phyloP scores from a whole-genome alignment of 305 asterid species.

The Fraxinus albicans region DNA sequence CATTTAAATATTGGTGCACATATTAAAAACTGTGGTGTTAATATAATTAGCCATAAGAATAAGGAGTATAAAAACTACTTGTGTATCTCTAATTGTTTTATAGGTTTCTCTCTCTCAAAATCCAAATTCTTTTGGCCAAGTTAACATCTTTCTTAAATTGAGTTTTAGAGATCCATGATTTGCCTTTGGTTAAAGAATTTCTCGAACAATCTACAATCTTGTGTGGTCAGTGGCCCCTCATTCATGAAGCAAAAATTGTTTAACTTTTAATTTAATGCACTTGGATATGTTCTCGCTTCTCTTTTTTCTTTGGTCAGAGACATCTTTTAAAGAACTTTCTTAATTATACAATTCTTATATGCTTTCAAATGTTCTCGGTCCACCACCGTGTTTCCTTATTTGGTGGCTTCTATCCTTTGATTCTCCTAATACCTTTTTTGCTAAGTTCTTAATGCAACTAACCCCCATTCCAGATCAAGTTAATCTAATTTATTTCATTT shows the following conservation, averaged over 20 bases:
- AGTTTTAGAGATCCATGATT: not conserved
- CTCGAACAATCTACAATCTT: not conserved
- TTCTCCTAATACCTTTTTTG: not conserved
- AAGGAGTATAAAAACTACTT: not conserved
- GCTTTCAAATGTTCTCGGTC: not conserved
- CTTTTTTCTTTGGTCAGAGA: not conserved
- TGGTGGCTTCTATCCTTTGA: not conserved
- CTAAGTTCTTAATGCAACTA: not conserved
- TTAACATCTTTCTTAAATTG: not conserved
- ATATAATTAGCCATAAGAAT: not conserved
- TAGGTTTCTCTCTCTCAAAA: not conserved
- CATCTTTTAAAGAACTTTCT: not conserved
- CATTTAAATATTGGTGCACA: too few species aligned
- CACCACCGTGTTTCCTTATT: not conserved
- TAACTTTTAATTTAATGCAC: not conserved
- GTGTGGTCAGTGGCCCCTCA: not conserved
- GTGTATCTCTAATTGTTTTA: not conserved
- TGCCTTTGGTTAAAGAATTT: not conserved
- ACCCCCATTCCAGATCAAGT: not conserved
- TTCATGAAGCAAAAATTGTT: not conserved
- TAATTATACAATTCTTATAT: not conserved
- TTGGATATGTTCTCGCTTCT: not conserved
- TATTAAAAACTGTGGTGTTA: too few species aligned
- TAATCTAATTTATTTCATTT: not conserved
- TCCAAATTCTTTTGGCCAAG: not conserved